Evolutionary conservation across 257 asterid species (phyloP), one percentile per base, ranked within the genome.

Genomic region (Avicennia marina): DNA sequence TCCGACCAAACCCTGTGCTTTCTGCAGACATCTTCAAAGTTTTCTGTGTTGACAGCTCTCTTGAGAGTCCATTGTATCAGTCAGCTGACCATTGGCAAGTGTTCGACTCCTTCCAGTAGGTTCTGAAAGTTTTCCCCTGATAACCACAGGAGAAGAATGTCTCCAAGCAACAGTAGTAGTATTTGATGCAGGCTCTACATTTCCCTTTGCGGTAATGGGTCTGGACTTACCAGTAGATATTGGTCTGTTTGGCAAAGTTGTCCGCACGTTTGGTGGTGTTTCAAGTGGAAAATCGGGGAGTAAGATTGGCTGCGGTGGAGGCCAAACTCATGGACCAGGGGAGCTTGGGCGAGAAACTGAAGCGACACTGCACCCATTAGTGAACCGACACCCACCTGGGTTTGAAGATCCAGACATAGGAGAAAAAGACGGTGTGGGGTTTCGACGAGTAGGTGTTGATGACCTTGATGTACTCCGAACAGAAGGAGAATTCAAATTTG

Each of bases 171-270:
- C 69, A 72, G 62, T 61, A 25, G 77, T 62, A 53, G 67, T 65
- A 67, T 69, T 75, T 25, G 66, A 51, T 41, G 75, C 56, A 34
- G 70, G 69, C 32, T 93, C 97, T 4, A 27, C 66, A 60, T 75
- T 78, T 62, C 86, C 85, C 75, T 73, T 93, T 48, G 60, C 45
- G 58, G 80, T 68, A 64, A 66, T 86, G 41, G 97, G 96, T 54
- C 97, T 74, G 61, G 97, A 86, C 85, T 96, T 89, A 39, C 97
- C 97, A 53, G 94, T 96, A 61, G 99, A 93, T 50, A 79, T 69
- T 53, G 99, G 91, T 62, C 99, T 75, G 60, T 93, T 96, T 15
- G 96, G 95, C 71, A 93, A 78, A 67, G 94, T 71, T 11, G 99
- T 93, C 44, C 97, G 83, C 53, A 93, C 78, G 75, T 93, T 93